Evolutionary conservation across 768 basidiomycete species (phyloP).

Genomic region (Macrolepiota dolichaula): DNA sequence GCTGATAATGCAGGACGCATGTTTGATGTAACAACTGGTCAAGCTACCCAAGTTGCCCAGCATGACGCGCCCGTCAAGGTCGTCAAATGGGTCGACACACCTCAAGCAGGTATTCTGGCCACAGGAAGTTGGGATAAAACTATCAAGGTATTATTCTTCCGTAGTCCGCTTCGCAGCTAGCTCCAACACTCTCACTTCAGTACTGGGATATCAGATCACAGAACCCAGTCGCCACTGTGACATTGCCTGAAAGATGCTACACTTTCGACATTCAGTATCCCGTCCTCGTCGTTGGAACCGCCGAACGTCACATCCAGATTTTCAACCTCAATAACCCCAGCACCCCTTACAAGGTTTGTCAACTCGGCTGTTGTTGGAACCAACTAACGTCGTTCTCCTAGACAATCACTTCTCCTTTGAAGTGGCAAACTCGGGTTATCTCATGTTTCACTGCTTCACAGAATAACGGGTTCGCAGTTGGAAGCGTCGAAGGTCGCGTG

Average conservation of each 20-base stretch:
- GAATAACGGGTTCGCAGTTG: conserved; percentile 75
- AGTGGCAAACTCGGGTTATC: conserved; percentile 89
- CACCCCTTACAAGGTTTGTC: conserved; percentile 61
- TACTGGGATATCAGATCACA: conserved; percentile 89
- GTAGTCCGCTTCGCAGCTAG: neutral
- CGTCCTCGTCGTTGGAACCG: conserved; percentile 89
- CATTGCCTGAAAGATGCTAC: conserved; percentile 89
- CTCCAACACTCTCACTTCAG: conserved; percentile 34
- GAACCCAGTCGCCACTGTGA: conserved; percentile 74
- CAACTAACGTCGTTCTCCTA: conserved; percentile 24
- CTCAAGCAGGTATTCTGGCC: conserved; percentile 71
- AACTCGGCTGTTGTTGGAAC: neutral
- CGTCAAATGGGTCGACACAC: conserved; percentile 78
- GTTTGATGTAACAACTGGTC: conserved; percentile 86
- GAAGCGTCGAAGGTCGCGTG: conserved; percentile 87
- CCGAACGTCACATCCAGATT: conserved; percentile 88
- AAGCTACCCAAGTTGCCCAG: conserved; percentile 78
- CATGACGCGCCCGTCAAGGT: conserved; percentile 89
- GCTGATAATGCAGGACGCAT: conserved; percentile 94
- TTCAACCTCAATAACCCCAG: conserved; percentile 84
- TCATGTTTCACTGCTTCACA: conserved; percentile 73
- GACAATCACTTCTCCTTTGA: conserved; percentile 83
- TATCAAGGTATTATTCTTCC: conserved; percentile 59
- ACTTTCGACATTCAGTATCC: conserved; percentile 79
- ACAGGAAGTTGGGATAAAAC: conserved; percentile 99